These are phyloP conservation scores for Zangia roseola DNA, from an alignment of 768 basidiomycete species.

Conservation along the genomic window DNA sequence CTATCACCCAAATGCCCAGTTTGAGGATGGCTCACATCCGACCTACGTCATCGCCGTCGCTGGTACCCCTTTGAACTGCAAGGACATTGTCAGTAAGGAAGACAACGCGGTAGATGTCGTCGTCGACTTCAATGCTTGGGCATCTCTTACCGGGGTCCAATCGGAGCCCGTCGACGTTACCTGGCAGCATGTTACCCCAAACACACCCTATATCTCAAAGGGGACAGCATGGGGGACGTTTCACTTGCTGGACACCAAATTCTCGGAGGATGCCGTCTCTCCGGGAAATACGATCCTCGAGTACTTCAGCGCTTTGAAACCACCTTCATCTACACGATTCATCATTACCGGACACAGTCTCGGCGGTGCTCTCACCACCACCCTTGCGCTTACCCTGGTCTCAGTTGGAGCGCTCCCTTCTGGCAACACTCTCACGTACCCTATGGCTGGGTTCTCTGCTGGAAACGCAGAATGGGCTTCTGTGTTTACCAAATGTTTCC, in stretches of 20 bases:
- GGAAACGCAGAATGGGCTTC: constrained; percentile 4
- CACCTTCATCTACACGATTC: background rate
- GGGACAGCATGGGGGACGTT: background rate
- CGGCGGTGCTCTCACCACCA: constrained; percentile 11
- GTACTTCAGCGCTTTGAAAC: background rate
- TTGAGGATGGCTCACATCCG: constrained; percentile 10
- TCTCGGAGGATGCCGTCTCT: background rate
- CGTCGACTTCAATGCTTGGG: constrained; percentile 10
- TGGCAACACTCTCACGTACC: constrained; percentile 1
- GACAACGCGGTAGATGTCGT: constrained; percentile 9
- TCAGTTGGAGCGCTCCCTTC: background rate
- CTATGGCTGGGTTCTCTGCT: constrained; percentile 1
- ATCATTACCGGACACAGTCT: constrained; percentile 14
- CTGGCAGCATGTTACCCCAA: background rate
- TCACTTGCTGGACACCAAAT: constrained; percentile 1
- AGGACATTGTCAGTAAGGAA: background rate
- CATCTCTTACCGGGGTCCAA: background rate
- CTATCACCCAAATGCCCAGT: background rate
- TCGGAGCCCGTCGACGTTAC: background rate
- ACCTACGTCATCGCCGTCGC: constrained; percentile 16
- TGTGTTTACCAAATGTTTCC: constrained; percentile 5
- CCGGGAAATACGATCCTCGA: constrained; percentile 3
- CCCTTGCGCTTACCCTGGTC: constrained; percentile 13
- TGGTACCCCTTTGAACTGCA: background rate
- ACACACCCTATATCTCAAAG: background rate